Percentiles rank a stretch among this genome's conserved stretches.
phyloP scores from a whole-genome alignment of 1,139 yeast genomes.

The Debaryomycetaceae sp. region DNA sequence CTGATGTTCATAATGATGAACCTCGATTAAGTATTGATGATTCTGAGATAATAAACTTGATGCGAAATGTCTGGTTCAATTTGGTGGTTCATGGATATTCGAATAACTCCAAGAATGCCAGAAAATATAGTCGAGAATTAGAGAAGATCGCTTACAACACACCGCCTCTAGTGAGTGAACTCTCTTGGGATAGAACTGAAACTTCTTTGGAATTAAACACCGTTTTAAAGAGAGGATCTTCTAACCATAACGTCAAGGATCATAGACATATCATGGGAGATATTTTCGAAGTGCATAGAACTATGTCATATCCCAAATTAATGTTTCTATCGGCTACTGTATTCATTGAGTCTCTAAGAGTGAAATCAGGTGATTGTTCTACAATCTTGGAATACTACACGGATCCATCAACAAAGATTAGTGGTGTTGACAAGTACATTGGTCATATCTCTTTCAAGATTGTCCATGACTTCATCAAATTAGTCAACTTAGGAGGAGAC shows the following conservation, averaged over 20 bases:
- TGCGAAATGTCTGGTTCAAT: constrained; percentile 92
- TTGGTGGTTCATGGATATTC: constrained; percentile 89
- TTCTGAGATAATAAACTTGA: constrained; percentile 49
- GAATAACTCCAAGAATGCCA: constrained; percentile 53
- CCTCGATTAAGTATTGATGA: constrained; percentile 37
- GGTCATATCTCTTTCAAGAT: constrained; percentile 62
- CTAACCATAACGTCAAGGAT: constrained; percentile 74
- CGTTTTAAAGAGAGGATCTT: constrained; percentile 84
- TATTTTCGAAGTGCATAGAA: constrained; percentile 48
- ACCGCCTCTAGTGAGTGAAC: constrained; percentile 90
- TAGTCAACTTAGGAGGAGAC: constrained; percentile 45
- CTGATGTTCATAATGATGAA: constrained; percentile 46
- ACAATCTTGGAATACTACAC: constrained; percentile 72
- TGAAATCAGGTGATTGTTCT: constrained; percentile 77
- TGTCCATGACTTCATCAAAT: constrained; percentile 52
- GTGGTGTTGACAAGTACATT: constrained; percentile 71
- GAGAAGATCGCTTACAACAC: constrained; percentile 78
- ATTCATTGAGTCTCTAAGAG: constrained; percentile 74
- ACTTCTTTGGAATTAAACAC: constrained; percentile 90
- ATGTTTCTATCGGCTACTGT: constrained; percentile 87
- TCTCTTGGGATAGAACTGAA: constrained; percentile 82
- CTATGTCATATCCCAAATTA: constrained; percentile 71
- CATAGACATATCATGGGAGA: constrained; percentile 61
- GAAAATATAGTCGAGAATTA: constrained; percentile 45
- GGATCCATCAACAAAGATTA: constrained; percentile 74